Conservation (phyloP, 2,329 filamentous ascomycete genomes). For the Sporothrix protearum region DNA sequence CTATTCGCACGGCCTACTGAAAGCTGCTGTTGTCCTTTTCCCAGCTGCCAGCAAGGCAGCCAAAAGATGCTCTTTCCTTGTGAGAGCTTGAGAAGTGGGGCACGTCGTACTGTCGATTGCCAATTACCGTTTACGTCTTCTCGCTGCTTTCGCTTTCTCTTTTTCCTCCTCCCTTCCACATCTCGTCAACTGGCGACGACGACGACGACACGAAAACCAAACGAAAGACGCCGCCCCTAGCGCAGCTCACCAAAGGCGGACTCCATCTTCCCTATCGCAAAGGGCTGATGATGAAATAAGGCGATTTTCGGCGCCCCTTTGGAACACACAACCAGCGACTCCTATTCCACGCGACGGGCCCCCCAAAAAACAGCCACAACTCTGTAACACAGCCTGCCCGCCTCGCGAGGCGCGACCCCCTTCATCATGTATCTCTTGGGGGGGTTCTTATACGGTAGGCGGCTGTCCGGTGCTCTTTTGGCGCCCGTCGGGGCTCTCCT, state of each 20-base stretch:
- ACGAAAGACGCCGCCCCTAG: background rate
- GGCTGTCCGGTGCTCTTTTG: too few species aligned
- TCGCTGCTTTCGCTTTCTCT: background rate
- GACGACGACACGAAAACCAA: background rate
- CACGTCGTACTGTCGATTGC: too few species aligned
- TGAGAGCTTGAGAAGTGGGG: background rate
- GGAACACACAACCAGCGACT: background rate
- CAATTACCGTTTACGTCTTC: background rate
- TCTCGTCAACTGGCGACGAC: slow-evolving; percentile 1
- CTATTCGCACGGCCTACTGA: background rate
- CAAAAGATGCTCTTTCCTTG: background rate
- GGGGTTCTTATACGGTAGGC: slow-evolving; percentile 35
- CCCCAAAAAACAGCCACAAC: background rate
- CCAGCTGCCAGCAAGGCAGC: slow-evolving; percentile 7
- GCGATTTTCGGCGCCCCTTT: background rate
- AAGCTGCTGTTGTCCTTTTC: slow-evolving; percentile 14
- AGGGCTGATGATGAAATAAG: background rate
- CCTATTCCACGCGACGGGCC: background rate
- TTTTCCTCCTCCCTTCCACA: background rate
- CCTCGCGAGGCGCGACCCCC: background rate
- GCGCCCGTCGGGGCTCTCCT: too few species aligned
- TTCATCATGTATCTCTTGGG: slow-evolving; percentile 35
- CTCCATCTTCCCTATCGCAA: background rate
- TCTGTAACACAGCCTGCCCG: background rate
- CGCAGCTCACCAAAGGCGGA: background rate